These are phyloP conservation scores for Phyllosticta citribraziliensis DNA, from an alignment of 2,329 filamentous ascomycete genomes.

Conservation along the genomic window DNA sequence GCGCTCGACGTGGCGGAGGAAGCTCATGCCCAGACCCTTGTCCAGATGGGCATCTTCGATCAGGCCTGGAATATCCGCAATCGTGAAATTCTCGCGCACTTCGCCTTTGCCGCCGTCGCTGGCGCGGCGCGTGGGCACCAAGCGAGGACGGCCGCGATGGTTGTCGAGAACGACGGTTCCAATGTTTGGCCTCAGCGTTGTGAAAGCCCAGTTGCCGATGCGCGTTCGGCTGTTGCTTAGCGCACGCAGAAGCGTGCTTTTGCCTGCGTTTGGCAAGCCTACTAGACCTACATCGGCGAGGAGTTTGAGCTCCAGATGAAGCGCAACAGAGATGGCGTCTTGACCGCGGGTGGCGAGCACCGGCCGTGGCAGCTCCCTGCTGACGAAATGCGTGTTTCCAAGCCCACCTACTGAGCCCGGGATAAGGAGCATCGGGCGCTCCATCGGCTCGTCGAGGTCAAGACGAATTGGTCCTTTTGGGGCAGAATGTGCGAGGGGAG, in stretches of 20 bases:
- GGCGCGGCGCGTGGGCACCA: slow-evolving; percentile 37
- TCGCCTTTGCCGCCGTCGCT: slow-evolving; percentile 22
- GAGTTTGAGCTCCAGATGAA: slow-evolving; percentile 88
- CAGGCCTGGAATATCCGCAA: slow-evolving; percentile 91
- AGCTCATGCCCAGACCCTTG: slow-evolving; percentile 80
- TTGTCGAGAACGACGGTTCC: slow-evolving; percentile 91
- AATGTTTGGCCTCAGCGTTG: slow-evolving; percentile 88
- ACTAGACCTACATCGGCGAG: slow-evolving; percentile 92
- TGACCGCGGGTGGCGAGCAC: slow-evolving; percentile 86
- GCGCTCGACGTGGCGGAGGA: slow-evolving; percentile 87
- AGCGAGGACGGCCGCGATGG: slow-evolving; percentile 61
- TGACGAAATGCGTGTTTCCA: slow-evolving; percentile 88
- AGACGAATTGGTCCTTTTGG: slow-evolving; percentile 59
- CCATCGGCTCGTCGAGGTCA: slow-evolving; percentile 58
- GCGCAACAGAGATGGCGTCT: slow-evolving; percentile 61
- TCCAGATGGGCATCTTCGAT: slow-evolving; percentile 90
- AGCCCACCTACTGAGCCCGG: slow-evolving; percentile 82
- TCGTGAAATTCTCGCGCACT: slow-evolving; percentile 70
- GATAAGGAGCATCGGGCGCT: slow-evolving; percentile 73
- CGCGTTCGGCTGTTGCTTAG: slow-evolving; percentile 82
- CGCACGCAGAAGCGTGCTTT: slow-evolving; percentile 81
- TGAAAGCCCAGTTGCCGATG: slow-evolving; percentile 93
- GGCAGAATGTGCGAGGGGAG: slow-evolving; percentile 54
- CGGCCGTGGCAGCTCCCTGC: slow-evolving; percentile 62
- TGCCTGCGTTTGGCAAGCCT: slow-evolving; percentile 90